Conservation (phyloP, 2,329 filamentous ascomycete species). For the Ambrosiella xylebori region DNA sequence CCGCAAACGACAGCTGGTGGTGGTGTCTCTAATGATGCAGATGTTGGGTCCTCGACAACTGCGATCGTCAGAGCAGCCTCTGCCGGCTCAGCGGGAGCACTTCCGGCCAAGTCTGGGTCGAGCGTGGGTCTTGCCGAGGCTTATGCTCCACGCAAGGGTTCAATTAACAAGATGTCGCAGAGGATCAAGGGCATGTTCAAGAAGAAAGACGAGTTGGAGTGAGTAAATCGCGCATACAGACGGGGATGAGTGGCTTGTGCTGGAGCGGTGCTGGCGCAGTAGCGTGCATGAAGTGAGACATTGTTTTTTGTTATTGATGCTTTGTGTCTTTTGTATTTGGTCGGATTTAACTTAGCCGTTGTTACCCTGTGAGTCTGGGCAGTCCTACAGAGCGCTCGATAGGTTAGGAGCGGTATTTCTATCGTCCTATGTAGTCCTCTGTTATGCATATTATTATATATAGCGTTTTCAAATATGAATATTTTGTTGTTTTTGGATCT, state of each 20-base stretch:
- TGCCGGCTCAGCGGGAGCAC: not conserved
- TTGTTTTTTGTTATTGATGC: too few relatives aligned
- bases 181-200: not conserved
- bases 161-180: not conserved
- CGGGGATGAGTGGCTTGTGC: too few relatives aligned
- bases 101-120: not conserved
- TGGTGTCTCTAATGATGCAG: not conserved
- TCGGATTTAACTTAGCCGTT: too few relatives aligned
- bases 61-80: not conserved
- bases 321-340: too few relatives aligned
- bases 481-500: not conserved
- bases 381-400: too few relatives aligned
- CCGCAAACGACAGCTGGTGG: not conserved
- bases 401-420: too few relatives aligned
- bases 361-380: too few relatives aligned
- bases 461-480: not conserved
- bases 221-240: too few relatives aligned
- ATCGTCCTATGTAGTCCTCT: too few relatives aligned
- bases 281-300: too few relatives aligned
- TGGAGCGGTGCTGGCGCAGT: too few relatives aligned
- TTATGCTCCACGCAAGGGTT: not conserved
- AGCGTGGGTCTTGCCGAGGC: not conserved
- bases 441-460: too few relatives aligned
- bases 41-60: not conserved
- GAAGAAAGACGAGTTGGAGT: not conserved